These are phyloP conservation scores for Nectriaceae sp. DNA, from an alignment of 2,329 filamentous ascomycete species.

Conservation along the genomic window DNA sequence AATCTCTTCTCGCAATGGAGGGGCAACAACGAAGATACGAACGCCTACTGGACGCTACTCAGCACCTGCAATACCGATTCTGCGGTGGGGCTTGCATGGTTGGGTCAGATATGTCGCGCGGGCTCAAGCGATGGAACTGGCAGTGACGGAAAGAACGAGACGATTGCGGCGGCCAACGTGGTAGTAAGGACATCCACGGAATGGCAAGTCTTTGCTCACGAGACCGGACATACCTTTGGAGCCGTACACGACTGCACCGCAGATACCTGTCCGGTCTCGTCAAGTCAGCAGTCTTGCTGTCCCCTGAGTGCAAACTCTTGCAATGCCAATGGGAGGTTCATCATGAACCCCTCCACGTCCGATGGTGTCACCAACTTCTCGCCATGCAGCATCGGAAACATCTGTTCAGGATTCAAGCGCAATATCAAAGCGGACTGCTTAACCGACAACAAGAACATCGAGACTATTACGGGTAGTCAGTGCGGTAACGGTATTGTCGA, in stretches of 20 bases:
- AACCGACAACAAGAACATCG: conserved; percentile 81
- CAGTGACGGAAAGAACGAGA: conserved; percentile 60
- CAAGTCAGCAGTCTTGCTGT: conserved; percentile 66
- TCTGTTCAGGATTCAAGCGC: conserved; percentile 82
- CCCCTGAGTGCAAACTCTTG: conserved; percentile 70
- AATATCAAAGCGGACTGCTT: conserved; percentile 78
- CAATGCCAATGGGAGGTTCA: conserved; percentile 75
- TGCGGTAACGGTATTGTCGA: conserved; percentile 99
- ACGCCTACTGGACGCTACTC: conserved; percentile 92
- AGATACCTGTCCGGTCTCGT: conserved; percentile 66
- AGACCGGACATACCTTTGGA: conserved; percentile 91
- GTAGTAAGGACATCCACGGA: conserved; percentile 81
- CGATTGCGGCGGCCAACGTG: conserved; percentile 84
- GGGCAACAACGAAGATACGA: conserved; percentile 72
- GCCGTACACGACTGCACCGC: conserved; percentile 90
- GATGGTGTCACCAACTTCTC: conserved; percentile 78
- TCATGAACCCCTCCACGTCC: conserved; percentile 94
- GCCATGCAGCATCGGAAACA: conserved; percentile 86
- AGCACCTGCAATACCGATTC: conserved; percentile 79
- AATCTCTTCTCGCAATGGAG: conserved; percentile 91
- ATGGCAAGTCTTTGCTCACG: conserved; percentile 96
- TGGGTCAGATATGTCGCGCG: conserved; percentile 78
- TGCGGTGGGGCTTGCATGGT: conserved; percentile 90
- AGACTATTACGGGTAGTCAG: conserved; percentile 77
- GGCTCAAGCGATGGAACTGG: conserved; percentile 56